These are phyloP conservation scores for Saposhnikovia divaricata DNA, from an alignment of 129 eudicot species.

Conservation along the genomic window DNA sequence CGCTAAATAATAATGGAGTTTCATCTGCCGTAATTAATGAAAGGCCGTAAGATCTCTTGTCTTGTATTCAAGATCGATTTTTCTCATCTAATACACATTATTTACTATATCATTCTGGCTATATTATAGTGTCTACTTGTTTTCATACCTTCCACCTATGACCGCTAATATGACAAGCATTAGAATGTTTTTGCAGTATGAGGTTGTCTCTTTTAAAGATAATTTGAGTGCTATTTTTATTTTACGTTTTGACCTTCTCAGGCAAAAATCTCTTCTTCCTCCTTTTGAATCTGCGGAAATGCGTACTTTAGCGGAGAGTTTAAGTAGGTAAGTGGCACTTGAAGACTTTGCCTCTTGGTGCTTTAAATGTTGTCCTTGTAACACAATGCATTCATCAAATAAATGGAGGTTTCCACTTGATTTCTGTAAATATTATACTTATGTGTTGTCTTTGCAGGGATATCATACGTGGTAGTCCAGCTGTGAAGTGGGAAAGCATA, in stretches of 20 bases:
- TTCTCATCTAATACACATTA: not conserved
- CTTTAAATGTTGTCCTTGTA: not conserved
- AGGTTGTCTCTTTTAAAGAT: not conserved
- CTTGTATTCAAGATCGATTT: not conserved
- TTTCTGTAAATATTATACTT: not conserved
- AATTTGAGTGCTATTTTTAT: not conserved
- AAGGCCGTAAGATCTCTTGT: conserved; percentile 51
- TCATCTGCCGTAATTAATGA: conserved; percentile 23
- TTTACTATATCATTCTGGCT: not conserved
- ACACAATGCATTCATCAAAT: not conserved
- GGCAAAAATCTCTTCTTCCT: conserved; percentile 78
- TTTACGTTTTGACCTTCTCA: conserved; percentile 23
- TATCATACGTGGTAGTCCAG: conserved; percentile 89
- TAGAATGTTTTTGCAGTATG: not conserved
- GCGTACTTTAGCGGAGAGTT: conserved; percentile 91
- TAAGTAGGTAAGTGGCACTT: conserved; percentile 55
- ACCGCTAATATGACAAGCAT: not conserved
- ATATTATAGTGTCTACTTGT: not conserved
- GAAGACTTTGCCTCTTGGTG: not conserved
- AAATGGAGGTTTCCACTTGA: not conserved
- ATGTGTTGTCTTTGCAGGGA: conserved; percentile 47
- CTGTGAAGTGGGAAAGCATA: conserved; percentile 95
- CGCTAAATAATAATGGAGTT: conserved; percentile 34
- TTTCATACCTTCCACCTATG: not conserved
- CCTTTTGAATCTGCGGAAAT: conserved; percentile 92